phyloP scores from a whole-genome alignment of 75 land plant genomes.

The Cunninghamia lanceolata region DNA sequence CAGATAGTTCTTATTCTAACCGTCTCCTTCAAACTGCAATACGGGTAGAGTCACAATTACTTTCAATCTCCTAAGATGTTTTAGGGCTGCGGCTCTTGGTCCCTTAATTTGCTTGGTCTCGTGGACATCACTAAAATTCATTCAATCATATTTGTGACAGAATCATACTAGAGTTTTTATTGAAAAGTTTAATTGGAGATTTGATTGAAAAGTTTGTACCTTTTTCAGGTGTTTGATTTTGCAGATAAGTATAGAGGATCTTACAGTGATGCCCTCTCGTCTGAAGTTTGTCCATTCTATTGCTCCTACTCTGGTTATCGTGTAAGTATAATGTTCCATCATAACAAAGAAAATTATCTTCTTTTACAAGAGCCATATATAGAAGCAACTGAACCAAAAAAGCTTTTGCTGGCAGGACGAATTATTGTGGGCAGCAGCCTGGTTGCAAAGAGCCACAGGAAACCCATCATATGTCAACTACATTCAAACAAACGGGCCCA shows the following conservation, averaged over 20 bases:
- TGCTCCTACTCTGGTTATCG: slow-evolving; percentile 51
- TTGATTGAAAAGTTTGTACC: not conserved
- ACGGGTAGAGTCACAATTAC: not conserved
- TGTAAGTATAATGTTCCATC: slow-evolving; percentile 11
- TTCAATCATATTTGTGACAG: not conserved
- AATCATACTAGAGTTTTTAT: too few species aligned
- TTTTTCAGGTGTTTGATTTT: slow-evolving; percentile 14
- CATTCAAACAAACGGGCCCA: slow-evolving; percentile 17
- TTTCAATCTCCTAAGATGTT: not conserved
- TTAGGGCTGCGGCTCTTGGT: too few species aligned
- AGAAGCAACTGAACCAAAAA: not conserved
- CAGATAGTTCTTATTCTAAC: slow-evolving; percentile 18
- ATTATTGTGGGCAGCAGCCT: slow-evolving; percentile 44
- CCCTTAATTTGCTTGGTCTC: too few species aligned
- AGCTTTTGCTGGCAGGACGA: slow-evolving; percentile 19
- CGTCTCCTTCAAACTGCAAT: slow-evolving; percentile 19
- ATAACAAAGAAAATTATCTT: not conserved
- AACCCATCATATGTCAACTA: slow-evolving; percentile 20
- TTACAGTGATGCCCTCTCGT: slow-evolving; percentile 31
- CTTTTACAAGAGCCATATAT: not conserved
- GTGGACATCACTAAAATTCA: too few species aligned
- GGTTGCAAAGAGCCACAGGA: slow-evolving; percentile 39
- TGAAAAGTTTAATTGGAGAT: not conserved
- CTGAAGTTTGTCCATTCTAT: slow-evolving; percentile 50
- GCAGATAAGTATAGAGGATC: slow-evolving; percentile 37